Evolutionary conservation across 805 yeast genomes (phyloP), one percentile per base, ranked within the genome.

Genomic region (Candida sanyiensis): DNA sequence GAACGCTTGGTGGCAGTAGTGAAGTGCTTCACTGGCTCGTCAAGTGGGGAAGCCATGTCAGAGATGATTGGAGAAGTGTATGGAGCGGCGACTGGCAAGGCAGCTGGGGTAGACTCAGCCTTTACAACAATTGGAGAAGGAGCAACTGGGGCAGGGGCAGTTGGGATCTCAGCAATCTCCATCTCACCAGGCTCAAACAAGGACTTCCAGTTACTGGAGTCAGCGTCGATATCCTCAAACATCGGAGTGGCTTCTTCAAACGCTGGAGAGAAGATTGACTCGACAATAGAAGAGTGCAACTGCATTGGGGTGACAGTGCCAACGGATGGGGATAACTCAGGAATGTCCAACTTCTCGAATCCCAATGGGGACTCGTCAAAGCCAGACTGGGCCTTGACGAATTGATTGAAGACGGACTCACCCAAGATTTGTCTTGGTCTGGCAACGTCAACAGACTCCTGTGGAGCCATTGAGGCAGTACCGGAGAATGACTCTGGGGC

Each of bases 241-340:
- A 82, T 67, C 33, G 88, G 78, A 39, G 76, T 77, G 69, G 83
- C 75, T 46, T 69, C 72, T 23, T 70, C 73, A 20, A 60, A 51
- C 27, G 62, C 54, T 27, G 64, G 56, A 17, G 61, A 56, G 44
- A 66, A 62, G 29, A 63, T 52, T 13, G 76, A 76, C 51, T 76
- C 82, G 50, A 80, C 80, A 73, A 79, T 73, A 41, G 84, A 80
- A 50, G 78, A 66, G 47, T 70, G 74, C 51, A 80, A 64, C 46
- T 72, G 69, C 44, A 74, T 58, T 9, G 81, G 79, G 37, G 80
- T 64, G 20, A 65, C 52, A 33, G 66, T 59, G 11, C 57, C 49
- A 28, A 54, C 50, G 17, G 52, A 41, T 15, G 60, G 57, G 33
- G 54, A 44, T 32, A 50, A 37, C 30, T 52, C 57, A 20, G 51